Evolutionary conservation across 352 stramenopile genomes (phyloP), one percentile per base, ranked within the genome.

Genomic region (Phytophthora citricola): DNA sequence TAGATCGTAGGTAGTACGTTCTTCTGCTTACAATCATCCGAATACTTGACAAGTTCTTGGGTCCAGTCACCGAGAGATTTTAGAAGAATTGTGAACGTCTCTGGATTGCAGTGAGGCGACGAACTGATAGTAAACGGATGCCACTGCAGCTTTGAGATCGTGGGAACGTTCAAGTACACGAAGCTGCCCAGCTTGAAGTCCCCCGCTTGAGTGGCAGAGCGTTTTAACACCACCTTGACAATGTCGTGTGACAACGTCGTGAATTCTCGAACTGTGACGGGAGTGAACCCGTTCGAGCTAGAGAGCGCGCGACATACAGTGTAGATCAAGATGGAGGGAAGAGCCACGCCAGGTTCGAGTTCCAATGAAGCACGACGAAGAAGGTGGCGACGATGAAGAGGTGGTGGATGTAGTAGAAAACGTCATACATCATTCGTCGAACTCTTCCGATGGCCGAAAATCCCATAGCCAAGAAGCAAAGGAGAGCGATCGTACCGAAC

Each of bases 11-110:
- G 79, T 8, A 70, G 46, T 2, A 63, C 49, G n/a, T 69, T 38
- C 11, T 67, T 57, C 17, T 47, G 22, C 32, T 75, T 51, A 52
- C 74, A 86, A 9, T 71, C 36, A 0, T 79, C 46, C 4, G 69
- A 66, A 52, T 85, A 72, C n/a, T 67, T 58, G 22, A 81, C 69
- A 0, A 88, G 63, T 0, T 86, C 58, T 1, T 69, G n/a, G 1
- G 75, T 87, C 78, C 80, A 87, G 45, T 80, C 58, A 8, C 78
- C 81, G 0, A 83, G 62, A 3, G 69, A 65, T 45, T 88, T 87
- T 38, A 81, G 9, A 5, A 87, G 48, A 44, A 90, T 73, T 10
- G 79, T 89, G 11, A 89, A 41, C 5, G 70, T 70, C 43, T 63
- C 46, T 2, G 79, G 24, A 22, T 56, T 79, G 1, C 47, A 53